A percentile compares a stretch with the other conserved stretches of the same genome.
These are phyloP conservation scores for Umbelopsis sp. DNA, from an alignment of 192 early-diverging fungal genomes.

Conservation along the genomic window DNA sequence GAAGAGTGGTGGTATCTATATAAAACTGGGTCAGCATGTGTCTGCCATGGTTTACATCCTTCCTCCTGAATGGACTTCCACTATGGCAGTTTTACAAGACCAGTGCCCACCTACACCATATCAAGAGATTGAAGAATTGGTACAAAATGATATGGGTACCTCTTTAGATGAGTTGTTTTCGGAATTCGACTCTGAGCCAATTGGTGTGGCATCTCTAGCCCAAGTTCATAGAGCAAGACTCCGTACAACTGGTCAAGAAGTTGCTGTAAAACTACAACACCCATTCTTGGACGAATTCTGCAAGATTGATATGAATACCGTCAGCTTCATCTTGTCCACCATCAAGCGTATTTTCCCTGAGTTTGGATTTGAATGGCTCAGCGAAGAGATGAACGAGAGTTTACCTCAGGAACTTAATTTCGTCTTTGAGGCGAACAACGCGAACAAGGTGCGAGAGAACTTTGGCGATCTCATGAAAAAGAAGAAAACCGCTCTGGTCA, in stretches of 20 bases:
- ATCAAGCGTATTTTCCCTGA: constrained; percentile 80
- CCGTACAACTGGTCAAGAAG: constrained; percentile 60
- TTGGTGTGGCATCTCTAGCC: constrained; percentile 93
- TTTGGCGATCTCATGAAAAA: constrained; percentile 49
- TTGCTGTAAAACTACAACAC: constrained; percentile 96
- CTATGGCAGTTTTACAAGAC: constrained; percentile 84
- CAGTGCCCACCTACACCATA: constrained; percentile 75
- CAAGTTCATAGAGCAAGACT: constrained; percentile 88
- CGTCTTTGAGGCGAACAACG: constrained; percentile 75
- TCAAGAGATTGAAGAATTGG: constrained; percentile 68
- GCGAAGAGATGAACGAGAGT: constrained; percentile 80
- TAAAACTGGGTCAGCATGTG: constrained; percentile 90
- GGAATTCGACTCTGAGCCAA: constrained; percentile 77
- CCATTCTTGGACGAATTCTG: constrained; percentile 77
- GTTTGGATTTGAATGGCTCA: constrained; percentile 92
- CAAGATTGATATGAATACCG: constrained; percentile 78
- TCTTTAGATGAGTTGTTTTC: constrained; percentile 70
- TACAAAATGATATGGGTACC: constrained; percentile 68
- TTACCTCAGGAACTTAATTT: constrained; percentile 92
- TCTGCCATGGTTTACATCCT: constrained; percentile 83
- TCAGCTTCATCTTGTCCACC: constrained; percentile 59
- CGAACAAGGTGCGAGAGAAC: constrained; percentile 62
- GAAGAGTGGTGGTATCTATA: constrained; percentile 80
- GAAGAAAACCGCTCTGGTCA: constrained; percentile 51
- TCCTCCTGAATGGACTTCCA: constrained; percentile 87